Percentiles rank a stretch among this genome's conserved stretches.
phyloP scores from a whole-genome alignment of 2,329 filamentous ascomycete species.

The Colletotrichum sp. region DNA sequence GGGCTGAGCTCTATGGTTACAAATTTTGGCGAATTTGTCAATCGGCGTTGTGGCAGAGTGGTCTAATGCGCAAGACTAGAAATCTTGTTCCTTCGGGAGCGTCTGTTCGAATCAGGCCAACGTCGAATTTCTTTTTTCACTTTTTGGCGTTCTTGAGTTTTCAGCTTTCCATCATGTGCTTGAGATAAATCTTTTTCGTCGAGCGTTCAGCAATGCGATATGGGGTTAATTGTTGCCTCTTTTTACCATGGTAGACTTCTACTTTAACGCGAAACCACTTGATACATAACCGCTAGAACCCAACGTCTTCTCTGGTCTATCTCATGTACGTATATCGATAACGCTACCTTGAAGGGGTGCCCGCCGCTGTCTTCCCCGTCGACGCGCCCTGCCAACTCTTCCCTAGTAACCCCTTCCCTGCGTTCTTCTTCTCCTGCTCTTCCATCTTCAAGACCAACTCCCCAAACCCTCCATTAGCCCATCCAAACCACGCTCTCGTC shows the following conservation, averaged over 20 bases:
- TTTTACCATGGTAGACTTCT: neutral
- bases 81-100: slow-evolving; percentile 2
- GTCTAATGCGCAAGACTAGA: slow-evolving; percentile 2
- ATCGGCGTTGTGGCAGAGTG: neutral
- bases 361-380: neutral
- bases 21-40: accelerated
- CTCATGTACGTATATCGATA: neutral
- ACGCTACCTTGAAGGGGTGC: neutral
- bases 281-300: neutral
- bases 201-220: accelerated
- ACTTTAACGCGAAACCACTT: neutral
- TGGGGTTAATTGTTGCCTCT: too few relatives aligned
- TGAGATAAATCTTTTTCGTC: too few relatives aligned
- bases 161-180: too few relatives aligned
- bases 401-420: neutral
- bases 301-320: neutral
- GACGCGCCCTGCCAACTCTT: slow-evolving; percentile 7
- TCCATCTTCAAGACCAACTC: slow-evolving; percentile 39
- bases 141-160: neutral
- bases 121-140: neutral
- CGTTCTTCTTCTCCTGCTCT: slow-evolving; percentile 8
- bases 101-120: neutral
- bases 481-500: slow-evolving; percentile 52
- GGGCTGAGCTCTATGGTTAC: too few relatives aligned
- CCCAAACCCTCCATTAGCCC: slow-evolving; percentile 48